These are phyloP conservation scores for Bothriochloa decipiens DNA, from an alignment of 176 grass and related monocot species.

Conservation along the genomic window DNA sequence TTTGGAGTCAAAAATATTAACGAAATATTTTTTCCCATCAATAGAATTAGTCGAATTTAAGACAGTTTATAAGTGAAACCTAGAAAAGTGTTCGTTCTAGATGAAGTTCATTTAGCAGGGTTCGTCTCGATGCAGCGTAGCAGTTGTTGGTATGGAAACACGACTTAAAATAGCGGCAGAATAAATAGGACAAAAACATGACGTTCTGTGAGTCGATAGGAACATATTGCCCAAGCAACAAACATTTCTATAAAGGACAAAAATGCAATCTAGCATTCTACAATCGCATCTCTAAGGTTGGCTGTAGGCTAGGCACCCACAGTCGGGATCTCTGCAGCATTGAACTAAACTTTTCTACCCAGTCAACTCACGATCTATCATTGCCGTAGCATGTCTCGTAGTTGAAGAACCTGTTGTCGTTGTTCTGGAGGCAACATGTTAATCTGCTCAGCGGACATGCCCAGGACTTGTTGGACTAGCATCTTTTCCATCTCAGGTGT, in stretches of 20 bases:
- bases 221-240: neutral
- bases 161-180: neutral
- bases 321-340: neutral
- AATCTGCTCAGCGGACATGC: slow-evolving; percentile 85
- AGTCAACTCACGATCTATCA: slow-evolving; percentile 19
- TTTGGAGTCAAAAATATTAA: no score
- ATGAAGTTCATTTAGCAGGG: no score
- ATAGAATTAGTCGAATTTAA: no score
- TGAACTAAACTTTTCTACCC: slow-evolving; percentile 7
- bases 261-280: slow-evolving; percentile 18
- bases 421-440: slow-evolving; percentile 90
- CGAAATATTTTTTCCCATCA: no score
- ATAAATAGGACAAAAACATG: neutral
- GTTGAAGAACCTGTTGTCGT: slow-evolving; percentile 91
- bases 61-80: no score
- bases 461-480: slow-evolving; percentile 90
- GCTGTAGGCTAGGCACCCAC: neutral
- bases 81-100: no score
- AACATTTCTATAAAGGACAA: neutral
- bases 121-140: neutral
- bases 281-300: slow-evolving; percentile 14
- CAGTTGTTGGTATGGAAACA: neutral
- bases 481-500: slow-evolving; percentile 88
- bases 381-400: slow-evolving; percentile 80
- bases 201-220: neutral